Percentiles rank a stretch among this genome's conserved stretches.
Evolutionary conservation across 148 eudicot genomes (phyloP).

Genomic region (Heliamphora exappendiculata): DNA sequence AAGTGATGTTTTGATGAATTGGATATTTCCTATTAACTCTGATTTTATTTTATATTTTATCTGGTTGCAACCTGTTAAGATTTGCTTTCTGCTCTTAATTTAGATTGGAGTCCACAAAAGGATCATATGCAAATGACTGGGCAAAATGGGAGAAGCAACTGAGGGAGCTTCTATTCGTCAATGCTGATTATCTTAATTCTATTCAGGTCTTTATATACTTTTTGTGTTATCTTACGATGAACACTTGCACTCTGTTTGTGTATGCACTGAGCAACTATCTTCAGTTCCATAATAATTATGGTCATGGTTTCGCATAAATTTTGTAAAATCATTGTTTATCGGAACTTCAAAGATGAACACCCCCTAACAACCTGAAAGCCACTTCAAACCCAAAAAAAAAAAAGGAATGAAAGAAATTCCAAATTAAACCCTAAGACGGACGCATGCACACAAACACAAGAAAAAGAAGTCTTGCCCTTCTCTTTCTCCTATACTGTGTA

Average conservation of each 20-base stretch:
- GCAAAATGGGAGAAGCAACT: conserved; percentile 72
- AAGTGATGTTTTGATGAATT: background rate
- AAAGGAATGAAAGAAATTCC: too few relatives aligned
- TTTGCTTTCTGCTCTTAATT: conserved; percentile 7
- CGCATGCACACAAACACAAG: too few relatives aligned
- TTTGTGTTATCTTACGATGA: background rate
- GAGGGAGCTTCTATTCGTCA: conserved; percentile 45
- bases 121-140: conserved; percentile 77
- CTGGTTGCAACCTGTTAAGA: background rate
- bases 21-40: background rate
- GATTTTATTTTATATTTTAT: background rate
- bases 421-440: too few relatives aligned
- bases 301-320: background rate
- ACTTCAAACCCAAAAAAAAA: too few relatives aligned
- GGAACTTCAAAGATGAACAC: background rate
- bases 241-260: background rate
- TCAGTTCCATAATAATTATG: background rate
- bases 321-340: background rate
- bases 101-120: conserved; percentile 83
- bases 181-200: conserved; percentile 54
- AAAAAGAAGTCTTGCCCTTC: background rate
- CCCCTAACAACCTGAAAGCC: background rate
- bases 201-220: conserved; percentile 51
- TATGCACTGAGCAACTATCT: background rate
- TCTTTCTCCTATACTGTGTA: background rate